Conservation (phyloP, 225 moss, liverwort and hornwort genomes). For the Neckera pumila region DNA sequence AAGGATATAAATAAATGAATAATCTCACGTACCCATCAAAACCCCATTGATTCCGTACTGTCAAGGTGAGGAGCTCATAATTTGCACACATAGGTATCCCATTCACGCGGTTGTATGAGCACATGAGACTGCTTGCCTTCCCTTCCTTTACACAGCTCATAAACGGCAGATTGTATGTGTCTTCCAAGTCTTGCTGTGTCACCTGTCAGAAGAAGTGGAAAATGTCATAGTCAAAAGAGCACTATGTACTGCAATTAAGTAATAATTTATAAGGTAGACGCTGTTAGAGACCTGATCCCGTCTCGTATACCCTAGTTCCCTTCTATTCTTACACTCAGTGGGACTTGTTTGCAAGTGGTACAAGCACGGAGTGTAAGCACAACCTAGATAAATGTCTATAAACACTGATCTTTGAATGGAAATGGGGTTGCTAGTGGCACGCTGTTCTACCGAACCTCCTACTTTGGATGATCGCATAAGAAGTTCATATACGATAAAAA, state of each 20-base stretch:
- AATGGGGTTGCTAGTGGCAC: neutral
- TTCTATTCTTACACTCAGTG: neutral
- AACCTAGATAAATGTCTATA: neutral
- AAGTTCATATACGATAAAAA: neutral
- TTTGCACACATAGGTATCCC: slow-evolving; percentile 60
- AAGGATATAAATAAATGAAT: neutral
- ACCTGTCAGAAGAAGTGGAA: slow-evolving; percentile 23
- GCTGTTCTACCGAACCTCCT: neutral
- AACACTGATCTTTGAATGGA: neutral
- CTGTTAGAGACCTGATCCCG: neutral
- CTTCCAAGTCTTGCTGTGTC: slow-evolving; percentile 63
- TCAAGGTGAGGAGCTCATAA: slow-evolving; percentile 42
- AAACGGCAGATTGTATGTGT: slow-evolving; percentile 66
- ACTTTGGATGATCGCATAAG: neutral
- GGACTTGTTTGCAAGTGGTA: neutral
- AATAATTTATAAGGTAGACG: neutral
- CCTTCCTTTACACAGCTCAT: slow-evolving; percentile 56
- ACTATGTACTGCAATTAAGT: neutral
- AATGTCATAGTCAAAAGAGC: neutral
- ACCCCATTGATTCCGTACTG: slow-evolving; percentile 54
- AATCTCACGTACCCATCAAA: slow-evolving; percentile 50
- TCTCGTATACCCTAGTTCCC: neutral
- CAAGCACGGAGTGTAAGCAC: neutral
- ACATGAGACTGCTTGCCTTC: slow-evolving; percentile 70
- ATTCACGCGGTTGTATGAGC: slow-evolving; percentile 74